A percentile compares a stretch with the other conserved stretches of the same genome.
Conservation (phyloP, 805 yeast species). For the Nakazawaea laoshanensis region DNA sequence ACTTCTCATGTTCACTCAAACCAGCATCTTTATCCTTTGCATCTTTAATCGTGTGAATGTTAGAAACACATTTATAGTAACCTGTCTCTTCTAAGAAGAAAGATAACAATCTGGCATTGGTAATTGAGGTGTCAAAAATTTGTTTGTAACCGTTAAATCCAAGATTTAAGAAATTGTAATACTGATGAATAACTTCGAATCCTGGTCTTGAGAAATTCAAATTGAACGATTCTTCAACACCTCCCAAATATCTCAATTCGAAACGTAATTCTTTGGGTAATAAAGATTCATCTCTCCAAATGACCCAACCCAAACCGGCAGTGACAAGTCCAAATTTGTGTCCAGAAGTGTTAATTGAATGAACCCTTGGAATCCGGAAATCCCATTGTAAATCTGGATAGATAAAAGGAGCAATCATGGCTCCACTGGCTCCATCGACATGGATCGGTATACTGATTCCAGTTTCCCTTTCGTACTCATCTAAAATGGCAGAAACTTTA, state of each 20-base stretch:
- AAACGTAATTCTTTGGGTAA: conserved; percentile 70
- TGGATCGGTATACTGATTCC: conserved; percentile 75
- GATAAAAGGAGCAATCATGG: conserved; percentile 76
- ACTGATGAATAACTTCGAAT: conserved; percentile 82
- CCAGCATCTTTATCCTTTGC: conserved; percentile 29
- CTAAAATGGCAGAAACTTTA: conserved; percentile 53
- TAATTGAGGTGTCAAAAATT: conserved; percentile 52
- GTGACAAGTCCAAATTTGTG: conserved; percentile 89
- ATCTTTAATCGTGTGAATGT: conserved; percentile 49
- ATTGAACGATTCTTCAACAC: conserved; percentile 78
- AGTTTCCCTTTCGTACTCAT: conserved; percentile 55
- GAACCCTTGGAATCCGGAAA: conserved; percentile 68
- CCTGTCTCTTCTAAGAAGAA: conserved; percentile 55
- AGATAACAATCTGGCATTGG: conserved; percentile 66
- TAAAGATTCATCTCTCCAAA: conserved; percentile 61
- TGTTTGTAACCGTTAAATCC: conserved; percentile 68
- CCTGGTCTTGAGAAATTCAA: conserved; percentile 92
- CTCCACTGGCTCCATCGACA: conserved; percentile 93
- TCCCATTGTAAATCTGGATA: conserved; percentile 81
- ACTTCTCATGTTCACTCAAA: conserved; percentile 30
- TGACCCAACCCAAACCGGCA: conserved; percentile 89
- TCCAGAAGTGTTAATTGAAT: conserved; percentile 82
- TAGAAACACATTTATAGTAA: conserved; percentile 66
- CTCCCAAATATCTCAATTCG: conserved; percentile 78
- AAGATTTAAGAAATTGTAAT: conserved; percentile 64